These are phyloP conservation scores for Grifola frondosa DNA, from an alignment of 1,284 basidiomycete species.

Conservation along the genomic window DNA sequence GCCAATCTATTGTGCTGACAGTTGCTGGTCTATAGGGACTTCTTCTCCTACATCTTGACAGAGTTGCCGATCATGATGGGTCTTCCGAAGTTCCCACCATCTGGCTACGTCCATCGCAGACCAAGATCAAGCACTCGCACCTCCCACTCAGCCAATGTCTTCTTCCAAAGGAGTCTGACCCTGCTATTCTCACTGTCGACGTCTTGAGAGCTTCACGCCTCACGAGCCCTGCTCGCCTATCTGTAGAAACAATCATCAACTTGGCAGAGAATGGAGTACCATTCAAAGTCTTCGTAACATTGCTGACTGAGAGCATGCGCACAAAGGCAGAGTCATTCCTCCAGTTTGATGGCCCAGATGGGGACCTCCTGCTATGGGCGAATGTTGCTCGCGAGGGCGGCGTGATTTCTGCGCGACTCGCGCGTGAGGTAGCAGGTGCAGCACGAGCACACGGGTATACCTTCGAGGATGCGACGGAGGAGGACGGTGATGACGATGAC, in stretches of 20 bases:
- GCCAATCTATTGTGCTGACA: background rate
- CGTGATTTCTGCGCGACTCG: constrained; percentile 32
- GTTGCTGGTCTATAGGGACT: constrained; percentile 17
- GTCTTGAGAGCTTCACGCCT: constrained; percentile 38
- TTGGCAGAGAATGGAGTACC: constrained; percentile 47
- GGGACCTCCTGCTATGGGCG: constrained; percentile 32
- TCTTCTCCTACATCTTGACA: constrained; percentile 16
- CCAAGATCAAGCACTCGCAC: constrained; percentile 38
- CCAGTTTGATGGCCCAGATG: constrained; percentile 26
- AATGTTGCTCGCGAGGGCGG: constrained; percentile 33
- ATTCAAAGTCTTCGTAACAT: constrained; percentile 24
- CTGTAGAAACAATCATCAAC: constrained; percentile 44
- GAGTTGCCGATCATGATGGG: constrained; percentile 10
- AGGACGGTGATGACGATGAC: constrained; percentile 20
- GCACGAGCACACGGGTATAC: constrained; percentile 29
- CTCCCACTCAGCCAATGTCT: constrained; percentile 4
- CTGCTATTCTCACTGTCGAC: constrained; percentile 39
- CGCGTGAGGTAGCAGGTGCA: constrained; percentile 30
- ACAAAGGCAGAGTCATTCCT: constrained; percentile 28
- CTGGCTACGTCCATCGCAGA: constrained; percentile 42
- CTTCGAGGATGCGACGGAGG: constrained; percentile 19
- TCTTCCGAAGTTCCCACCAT: constrained; percentile 26
- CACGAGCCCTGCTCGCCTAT: constrained; percentile 35
- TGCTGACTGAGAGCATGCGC: constrained; percentile 27
- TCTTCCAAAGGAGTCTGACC: constrained; percentile 22